A percentile compares a stretch with the other conserved stretches of the same genome.
Evolutionary conservation across 441 rosid species (phyloP).

Genomic region (Hypseocharis bilobata): DNA sequence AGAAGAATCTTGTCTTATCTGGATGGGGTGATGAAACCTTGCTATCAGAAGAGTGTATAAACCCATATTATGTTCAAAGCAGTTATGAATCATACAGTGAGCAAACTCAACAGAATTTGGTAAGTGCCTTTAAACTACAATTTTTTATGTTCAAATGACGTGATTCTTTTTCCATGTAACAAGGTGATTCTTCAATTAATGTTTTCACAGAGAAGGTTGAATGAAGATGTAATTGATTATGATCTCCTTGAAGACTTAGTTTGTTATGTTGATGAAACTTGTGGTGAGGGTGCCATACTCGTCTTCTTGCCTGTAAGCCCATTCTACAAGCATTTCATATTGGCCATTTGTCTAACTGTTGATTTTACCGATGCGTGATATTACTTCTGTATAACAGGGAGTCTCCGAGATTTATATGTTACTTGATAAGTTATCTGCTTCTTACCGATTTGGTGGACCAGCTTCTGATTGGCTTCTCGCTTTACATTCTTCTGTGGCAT

Average conservation of each 20-base stretch:
- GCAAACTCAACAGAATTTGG: constrained; percentile 70
- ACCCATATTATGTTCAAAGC: constrained; percentile 55
- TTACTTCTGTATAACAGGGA: constrained; percentile 45
- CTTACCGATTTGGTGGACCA: constrained; percentile 75
- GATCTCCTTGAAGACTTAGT: constrained; percentile 88
- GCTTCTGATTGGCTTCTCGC: constrained; percentile 84
- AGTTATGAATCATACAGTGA: constrained; percentile 55
- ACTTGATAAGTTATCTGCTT: constrained; percentile 64
- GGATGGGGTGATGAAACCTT: constrained; percentile 82
- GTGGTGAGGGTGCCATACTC: constrained; percentile 70
- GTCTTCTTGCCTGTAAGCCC: constrained; percentile 75
- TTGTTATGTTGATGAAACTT: constrained; percentile 71
- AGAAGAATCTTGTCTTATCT: constrained; percentile 86
- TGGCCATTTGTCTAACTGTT: background rate
- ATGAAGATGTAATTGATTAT: constrained; percentile 77
- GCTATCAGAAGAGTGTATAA: constrained; percentile 56
- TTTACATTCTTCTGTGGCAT: constrained; percentile 74
- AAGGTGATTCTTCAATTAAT: constrained; percentile 13
- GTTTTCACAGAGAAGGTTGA: constrained; percentile 57
- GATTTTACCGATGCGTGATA: background rate
- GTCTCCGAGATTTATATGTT: constrained; percentile 62
- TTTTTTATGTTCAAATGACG: constrained; percentile 6
- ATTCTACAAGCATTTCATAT: constrained; percentile 15
- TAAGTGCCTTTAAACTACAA: constrained; percentile 25
- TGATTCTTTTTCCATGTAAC: constrained; percentile 15